Evolutionary conservation across 179 eudicot species (phyloP).

Genomic region (Camellia oleifera): DNA sequence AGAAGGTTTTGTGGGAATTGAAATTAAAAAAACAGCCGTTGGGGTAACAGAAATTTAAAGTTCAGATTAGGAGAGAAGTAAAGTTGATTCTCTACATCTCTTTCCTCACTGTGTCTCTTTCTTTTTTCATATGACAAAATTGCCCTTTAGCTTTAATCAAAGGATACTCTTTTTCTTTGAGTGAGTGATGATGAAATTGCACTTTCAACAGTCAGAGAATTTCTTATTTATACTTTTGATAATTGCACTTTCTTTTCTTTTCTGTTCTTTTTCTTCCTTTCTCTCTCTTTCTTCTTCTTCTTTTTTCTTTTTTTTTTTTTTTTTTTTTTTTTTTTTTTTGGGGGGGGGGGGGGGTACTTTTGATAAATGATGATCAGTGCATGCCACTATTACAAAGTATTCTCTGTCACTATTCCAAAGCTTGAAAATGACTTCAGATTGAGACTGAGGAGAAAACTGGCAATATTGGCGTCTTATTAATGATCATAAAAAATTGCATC

Average conservation of each 20-base stretch:
- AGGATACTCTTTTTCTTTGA: conserved; percentile 37
- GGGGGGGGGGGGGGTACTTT: no score
- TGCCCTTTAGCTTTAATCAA: conserved; percentile 70
- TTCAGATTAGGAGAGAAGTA: conserved; percentile 35
- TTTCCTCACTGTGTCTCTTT: conserved; percentile 10
- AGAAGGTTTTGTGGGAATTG: conserved; percentile 23
- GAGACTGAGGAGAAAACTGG: conserved; percentile 10
- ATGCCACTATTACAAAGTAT: not conserved
- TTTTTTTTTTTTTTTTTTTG: no score
- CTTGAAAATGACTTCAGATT: conserved; percentile 13
- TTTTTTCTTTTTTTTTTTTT: no score
- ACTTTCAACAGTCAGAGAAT: conserved; percentile 26
- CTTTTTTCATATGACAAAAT: conserved; percentile 43
- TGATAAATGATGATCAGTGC: not conserved
- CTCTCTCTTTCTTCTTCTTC: no score
- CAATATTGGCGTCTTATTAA: no score
- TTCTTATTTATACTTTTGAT: not conserved
- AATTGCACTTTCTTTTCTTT: no score
- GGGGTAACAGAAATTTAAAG: conserved; percentile 74
- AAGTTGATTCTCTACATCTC: conserved; percentile 23
- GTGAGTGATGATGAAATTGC: conserved; percentile 50
- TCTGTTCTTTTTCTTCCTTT: no score
- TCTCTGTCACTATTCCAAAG: conserved; percentile 4
- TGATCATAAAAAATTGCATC: no score
- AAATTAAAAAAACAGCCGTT: conserved; percentile 42